Base-by-base conservation (phyloP, 2,329 filamentous ascomycete species). In the Alternaria solani region DNA sequence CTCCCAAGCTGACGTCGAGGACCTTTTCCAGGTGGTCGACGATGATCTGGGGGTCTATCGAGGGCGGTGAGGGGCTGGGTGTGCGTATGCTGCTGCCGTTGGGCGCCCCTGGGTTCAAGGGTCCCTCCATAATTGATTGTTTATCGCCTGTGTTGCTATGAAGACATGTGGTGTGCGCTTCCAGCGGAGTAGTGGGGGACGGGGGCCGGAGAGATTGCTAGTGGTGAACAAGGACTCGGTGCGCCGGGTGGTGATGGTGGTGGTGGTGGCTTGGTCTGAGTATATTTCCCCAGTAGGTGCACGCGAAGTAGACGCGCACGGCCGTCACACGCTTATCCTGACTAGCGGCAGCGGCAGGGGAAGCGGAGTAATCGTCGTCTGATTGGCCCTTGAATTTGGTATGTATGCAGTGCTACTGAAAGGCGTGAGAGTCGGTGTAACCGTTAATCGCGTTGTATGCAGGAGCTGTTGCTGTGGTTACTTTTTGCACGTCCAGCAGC, bases 21-120 rank as follows among this genome's bases (percentile, higher is more conserved):
- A 85, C 78, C 62, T 77, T 81, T 61, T 77, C 74, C 62, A 85
- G 76, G 68, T 85, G 81, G 68, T 81, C 77, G 69, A 84, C 77
- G 67, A 85, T 78, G 51, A 79, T 66, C 68, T 82, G 78, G 48
- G 83, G 78, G 62, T 84, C 81, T 68, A 84, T 78, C 48, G 76
- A 68, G 53, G 77, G 75, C 57, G 76, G 76, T 48, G 77, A 72
- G 60, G 76, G 74, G 62, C 74, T 78, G 39, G 73, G 73, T 44
- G 75, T 72, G 55, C 72, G 75, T 58, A 74, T 71, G 62, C 69
- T 71, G 62, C 69, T 74, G 71, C 77, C 78, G 68, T 80, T 80
- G 67, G 74, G 63, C 65, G 74, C 75, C 72, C 75, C 76, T 73
- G 76, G 75, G 64, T 74, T 69, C 72, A 80, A 68, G 66, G 78